These are phyloP conservation scores for Suillus americanus DNA, from an alignment of 768 basidiomycete genomes.

Conservation along the genomic window DNA sequence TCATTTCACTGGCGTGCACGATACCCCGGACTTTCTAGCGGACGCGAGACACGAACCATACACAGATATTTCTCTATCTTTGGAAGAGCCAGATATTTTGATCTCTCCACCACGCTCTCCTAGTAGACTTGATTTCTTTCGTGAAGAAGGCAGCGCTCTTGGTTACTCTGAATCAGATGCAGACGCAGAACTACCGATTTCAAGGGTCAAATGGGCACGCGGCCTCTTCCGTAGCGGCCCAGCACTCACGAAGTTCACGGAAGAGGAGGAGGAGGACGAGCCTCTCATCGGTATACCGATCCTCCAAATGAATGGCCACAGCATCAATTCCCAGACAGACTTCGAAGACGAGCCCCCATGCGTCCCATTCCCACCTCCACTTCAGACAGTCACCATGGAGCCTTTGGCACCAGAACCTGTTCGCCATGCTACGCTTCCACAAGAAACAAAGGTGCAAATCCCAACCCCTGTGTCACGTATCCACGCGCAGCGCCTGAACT, in stretches of 20 bases:
- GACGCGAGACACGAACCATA: slow-evolving; percentile 14
- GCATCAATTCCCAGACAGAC: slow-evolving; percentile 12
- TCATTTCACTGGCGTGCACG: neutral
- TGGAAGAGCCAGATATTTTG: slow-evolving; percentile 17
- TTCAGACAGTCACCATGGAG: slow-evolving; percentile 17
- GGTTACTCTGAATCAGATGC: slow-evolving; percentile 6
- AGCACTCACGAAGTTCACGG: slow-evolving; percentile 1
- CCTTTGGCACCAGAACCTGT: slow-evolving; percentile 23
- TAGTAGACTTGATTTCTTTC: slow-evolving; percentile 47
- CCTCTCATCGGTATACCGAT: slow-evolving; percentile 1
- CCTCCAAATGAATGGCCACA: slow-evolving; percentile 1
- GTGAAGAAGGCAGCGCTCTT: slow-evolving; percentile 2
- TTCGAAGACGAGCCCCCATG: slow-evolving; percentile 15
- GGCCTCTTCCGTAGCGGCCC: slow-evolving; percentile 2
- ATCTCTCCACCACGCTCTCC: slow-evolving; percentile 41
- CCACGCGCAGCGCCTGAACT: slow-evolving; percentile 39
- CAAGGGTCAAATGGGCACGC: slow-evolving; percentile 15
- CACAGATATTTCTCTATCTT: slow-evolving; percentile 1
- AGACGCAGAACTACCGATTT: neutral
- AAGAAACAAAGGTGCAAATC: slow-evolving; percentile 4
- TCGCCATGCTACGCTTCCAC: slow-evolving; percentile 14
- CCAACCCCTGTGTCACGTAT: slow-evolving; percentile 7
- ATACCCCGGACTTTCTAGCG: neutral
- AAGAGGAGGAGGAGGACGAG: slow-evolving; percentile 12
- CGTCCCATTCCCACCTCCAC: slow-evolving; percentile 10